Evolutionary conservation across 2,329 filamentous ascomycete genomes (phyloP).

Genomic region (Trichophyton benhamiae): DNA sequence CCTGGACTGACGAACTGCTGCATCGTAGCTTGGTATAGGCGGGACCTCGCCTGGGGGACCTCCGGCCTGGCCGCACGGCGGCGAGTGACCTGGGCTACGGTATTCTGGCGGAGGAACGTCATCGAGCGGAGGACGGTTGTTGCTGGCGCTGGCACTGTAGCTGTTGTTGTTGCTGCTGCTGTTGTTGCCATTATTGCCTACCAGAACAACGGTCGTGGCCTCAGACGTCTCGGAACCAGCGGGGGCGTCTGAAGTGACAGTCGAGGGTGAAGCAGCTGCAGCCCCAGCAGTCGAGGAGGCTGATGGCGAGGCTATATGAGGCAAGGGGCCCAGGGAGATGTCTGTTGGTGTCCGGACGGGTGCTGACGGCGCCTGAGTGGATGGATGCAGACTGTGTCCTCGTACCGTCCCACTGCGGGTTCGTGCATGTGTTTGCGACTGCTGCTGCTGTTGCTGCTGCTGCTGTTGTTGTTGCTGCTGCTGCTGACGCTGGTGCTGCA

Average conservation of each 20-base stretch:
- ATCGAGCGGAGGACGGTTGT: not conserved
- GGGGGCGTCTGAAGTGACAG: slow-evolving; percentile 51
- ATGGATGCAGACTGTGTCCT: slow-evolving; percentile 31
- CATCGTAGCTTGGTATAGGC: slow-evolving; percentile 73
- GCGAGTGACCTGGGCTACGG: slow-evolving; percentile 42
- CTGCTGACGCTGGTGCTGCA: not conserved
- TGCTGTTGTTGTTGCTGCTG: not conserved
- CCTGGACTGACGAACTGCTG: slow-evolving; percentile 44
- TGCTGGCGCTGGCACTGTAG: too few relatives aligned
- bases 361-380: slow-evolving; percentile 67
- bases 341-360: slow-evolving; percentile 86
- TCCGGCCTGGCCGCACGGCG: slow-evolving; percentile 18
- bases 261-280: too few relatives aligned
- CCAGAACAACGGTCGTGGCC: slow-evolving; percentile 13
- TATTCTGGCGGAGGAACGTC: slow-evolving; percentile 56
- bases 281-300: too few relatives aligned
- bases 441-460: not conserved
- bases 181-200: too few relatives aligned
- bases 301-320: slow-evolving; percentile 45
- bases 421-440: slow-evolving; percentile 46
- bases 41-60: slow-evolving; percentile 39
- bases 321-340: slow-evolving; percentile 81
- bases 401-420: slow-evolving; percentile 69
- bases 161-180: slow-evolving; percentile 12
- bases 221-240: slow-evolving; percentile 36